Conservation (phyloP, 208 protist species). For the Leishmania braziliensis region DNA sequence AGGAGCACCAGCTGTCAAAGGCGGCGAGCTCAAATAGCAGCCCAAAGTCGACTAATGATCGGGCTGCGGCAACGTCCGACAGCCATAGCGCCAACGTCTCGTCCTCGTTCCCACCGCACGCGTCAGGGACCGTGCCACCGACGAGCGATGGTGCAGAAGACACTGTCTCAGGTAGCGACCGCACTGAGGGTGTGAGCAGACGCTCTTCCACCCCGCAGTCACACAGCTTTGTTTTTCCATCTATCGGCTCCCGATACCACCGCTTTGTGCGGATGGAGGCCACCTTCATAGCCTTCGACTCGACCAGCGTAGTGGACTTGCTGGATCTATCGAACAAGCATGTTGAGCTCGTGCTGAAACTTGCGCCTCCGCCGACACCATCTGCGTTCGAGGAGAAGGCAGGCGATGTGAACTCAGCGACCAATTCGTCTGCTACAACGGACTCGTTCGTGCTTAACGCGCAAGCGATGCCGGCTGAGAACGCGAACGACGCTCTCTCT, state of each 20-base stretch:
- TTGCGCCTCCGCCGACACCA: constrained; percentile 56
- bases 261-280: constrained; percentile 74
- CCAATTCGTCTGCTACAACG: constrained; percentile 34
- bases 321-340: constrained; percentile 77
- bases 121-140: background rate
- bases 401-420: constrained; percentile 26
- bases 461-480: constrained; percentile 47
- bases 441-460: constrained; percentile 73
- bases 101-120: constrained; percentile 1
- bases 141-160: constrained; percentile 14
- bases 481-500: constrained; percentile 76
- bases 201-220: constrained; percentile 17
- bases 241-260: constrained; percentile 44
- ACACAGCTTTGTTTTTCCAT: constrained; percentile 43
- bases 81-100: background rate
- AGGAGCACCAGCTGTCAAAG: constrained; percentile 27
- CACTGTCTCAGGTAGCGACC: constrained; percentile 18
- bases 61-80: background rate
- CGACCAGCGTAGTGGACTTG: constrained; percentile 69
- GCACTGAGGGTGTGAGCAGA: constrained; percentile 25
- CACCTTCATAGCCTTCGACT: constrained; percentile 82
- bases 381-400: constrained; percentile 52
- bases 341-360: constrained; percentile 71
- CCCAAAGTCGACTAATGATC: background rate
- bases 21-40: constrained; percentile 4